Base-by-base conservation (phyloP, 306 rosid genomes). In the Begonia fuchsioides region DNA sequence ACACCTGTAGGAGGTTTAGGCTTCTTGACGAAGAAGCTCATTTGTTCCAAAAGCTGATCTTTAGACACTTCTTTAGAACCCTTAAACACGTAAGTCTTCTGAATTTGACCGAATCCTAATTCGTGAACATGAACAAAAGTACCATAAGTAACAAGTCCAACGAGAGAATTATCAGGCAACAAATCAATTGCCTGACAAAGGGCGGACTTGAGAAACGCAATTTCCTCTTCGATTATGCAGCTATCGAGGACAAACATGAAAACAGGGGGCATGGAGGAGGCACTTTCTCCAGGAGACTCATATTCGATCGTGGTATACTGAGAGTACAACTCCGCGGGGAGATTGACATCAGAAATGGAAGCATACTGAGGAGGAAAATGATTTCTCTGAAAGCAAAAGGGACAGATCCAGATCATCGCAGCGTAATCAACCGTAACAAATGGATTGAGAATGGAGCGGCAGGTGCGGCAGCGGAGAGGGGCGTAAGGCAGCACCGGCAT, bases 381-480 rank as follows among this genome's bases (percentile, higher is more conserved):
- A 47, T 90, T 90, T 49, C 98, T 92, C 32, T 76, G 85, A 61
- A 81, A 90, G 70, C 95, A 85, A 53, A 90, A 82, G 0, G 95
- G 95, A 56, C 98, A 90, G 71, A 82, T 90, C 98, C 98, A 90
- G 87, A 90, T 81, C 87, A 79, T 82, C 55, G 98, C 98, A 32
- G 74, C 81, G 72, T 76, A 90, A 52, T 90, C 98, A 58, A 90
- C 95, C 62, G 81, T 82, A 63, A 83, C 82, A 69, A 85, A 90
- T 9, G 98, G 94, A 19, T 90, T 90, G 67, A 90, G 95, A 17
- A 90, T 51, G 47, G 96, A 60, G 51, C 97, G 97, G 56, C 97
- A 90, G 1, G 84, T 81, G 11, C 98, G 94, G 68, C 98, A 90
- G 6, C 95, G 92, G 44, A 81, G 94, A 0, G 95, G 81, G 6